Evolutionary conservation across 345 rosid species (phyloP).

Genomic region (Eucalyptus tenuipes): DNA sequence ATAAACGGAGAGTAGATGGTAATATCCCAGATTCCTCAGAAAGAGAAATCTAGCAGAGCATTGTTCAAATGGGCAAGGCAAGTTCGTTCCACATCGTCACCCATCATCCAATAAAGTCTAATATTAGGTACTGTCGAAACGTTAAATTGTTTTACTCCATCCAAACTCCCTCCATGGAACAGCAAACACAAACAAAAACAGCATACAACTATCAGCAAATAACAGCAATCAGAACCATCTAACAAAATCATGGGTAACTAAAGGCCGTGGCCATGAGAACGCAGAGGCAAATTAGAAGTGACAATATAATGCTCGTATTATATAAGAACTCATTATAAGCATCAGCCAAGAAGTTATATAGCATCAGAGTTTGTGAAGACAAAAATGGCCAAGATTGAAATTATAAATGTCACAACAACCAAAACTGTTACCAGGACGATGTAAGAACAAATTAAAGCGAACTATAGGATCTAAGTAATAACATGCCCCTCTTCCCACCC

Average conservation of each 20-base stretch:
- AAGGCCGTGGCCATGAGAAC: not conserved
- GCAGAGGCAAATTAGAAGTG: not conserved
- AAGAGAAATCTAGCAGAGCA: not conserved
- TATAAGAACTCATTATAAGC: not conserved
- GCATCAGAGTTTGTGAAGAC: not conserved
- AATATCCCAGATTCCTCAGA: not conserved
- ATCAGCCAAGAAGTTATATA: not conserved
- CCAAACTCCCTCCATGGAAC: not conserved
- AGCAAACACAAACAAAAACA: not conserved
- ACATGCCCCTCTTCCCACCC: not conserved
- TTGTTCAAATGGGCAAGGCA: not conserved
- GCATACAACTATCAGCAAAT: not conserved
- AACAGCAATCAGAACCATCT: not conserved
- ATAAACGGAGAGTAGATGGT: not conserved
- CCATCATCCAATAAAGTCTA: not conserved
- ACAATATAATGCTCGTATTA: not conserved
- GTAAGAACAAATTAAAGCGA: not conserved
- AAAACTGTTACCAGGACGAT: not conserved
- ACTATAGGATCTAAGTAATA: not conserved
- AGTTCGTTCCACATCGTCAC: not conserved
- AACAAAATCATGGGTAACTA: not conserved
- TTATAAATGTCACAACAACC: not conserved
- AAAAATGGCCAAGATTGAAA: not conserved
- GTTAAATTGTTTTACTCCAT: not conserved
- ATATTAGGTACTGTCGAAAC: not conserved